Percentiles rank a stretch among this genome's conserved stretches.
These are phyloP conservation scores for Penicillium soppii DNA, from an alignment of 495 filamentous ascomycete genomes.

Conservation along the genomic window DNA sequence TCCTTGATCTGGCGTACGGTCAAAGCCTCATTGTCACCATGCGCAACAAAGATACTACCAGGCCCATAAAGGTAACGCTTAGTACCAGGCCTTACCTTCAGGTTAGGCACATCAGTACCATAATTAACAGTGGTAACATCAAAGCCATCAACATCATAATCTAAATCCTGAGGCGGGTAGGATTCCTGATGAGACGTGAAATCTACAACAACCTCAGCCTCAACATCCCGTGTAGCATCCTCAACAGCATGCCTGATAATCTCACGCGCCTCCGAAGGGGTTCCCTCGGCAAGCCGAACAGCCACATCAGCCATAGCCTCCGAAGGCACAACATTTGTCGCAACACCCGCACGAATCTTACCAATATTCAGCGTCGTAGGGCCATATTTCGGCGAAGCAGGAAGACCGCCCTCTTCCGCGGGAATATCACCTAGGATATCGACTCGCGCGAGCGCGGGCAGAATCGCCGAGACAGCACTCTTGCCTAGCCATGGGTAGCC, in stretches of 20 bases:
- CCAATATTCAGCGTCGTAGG: slow-evolving; percentile 89
- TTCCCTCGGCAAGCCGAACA: slow-evolving; percentile 72
- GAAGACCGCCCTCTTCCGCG: slow-evolving; percentile 54
- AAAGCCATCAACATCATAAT: slow-evolving; percentile 81
- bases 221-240: slow-evolving; percentile 56
- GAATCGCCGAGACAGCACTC: slow-evolving; percentile 72
- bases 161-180: slow-evolving; percentile 74
- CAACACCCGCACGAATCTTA: slow-evolving; percentile 74
- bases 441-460: slow-evolving; percentile 63
- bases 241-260: slow-evolving; percentile 55
- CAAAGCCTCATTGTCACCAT: slow-evolving; percentile 80
- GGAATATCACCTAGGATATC: slow-evolving; percentile 52
- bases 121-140: slow-evolving; percentile 81
- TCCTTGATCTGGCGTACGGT: slow-evolving; percentile 64
- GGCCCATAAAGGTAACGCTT: slow-evolving; percentile 88
- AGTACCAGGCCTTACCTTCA: slow-evolving; percentile 54
- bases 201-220: slow-evolving; percentile 59
- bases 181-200: slow-evolving; percentile 47
- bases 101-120: slow-evolving; percentile 84
- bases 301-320: slow-evolving; percentile 64
- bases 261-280: slow-evolving; percentile 50
- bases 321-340: slow-evolving; percentile 82
- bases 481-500: slow-evolving; percentile 87
- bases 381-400: slow-evolving; percentile 72
- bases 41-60: slow-evolving; percentile 84